A percentile compares a stretch with the other conserved stretches of the same genome.
phyloP scores from a whole-genome alignment of 1,139 yeast species.

The Geotrichum candidum region DNA sequence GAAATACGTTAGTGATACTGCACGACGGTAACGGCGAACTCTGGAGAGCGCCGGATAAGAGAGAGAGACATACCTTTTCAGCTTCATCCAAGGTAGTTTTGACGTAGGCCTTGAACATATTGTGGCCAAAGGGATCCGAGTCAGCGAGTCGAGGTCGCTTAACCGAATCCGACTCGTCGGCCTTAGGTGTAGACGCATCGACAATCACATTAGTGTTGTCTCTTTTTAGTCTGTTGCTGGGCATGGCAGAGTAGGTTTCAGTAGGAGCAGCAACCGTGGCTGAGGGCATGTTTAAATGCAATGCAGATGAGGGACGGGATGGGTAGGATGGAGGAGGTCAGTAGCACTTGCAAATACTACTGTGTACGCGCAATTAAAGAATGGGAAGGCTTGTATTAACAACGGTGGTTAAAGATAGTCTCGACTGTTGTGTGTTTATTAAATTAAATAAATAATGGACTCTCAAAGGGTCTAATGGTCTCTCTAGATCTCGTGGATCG shows the following conservation, averaged over 20 bases:
- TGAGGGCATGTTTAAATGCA: slow-evolving; percentile 4
- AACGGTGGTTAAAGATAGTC: neutral
- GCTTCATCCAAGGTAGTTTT: slow-evolving; percentile 65
- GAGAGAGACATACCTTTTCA: slow-evolving; percentile 44
- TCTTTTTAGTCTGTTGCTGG: slow-evolving; percentile 11
- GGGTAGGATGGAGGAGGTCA: neutral
- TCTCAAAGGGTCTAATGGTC: neutral
- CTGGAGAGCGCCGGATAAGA: neutral
- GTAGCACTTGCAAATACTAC: slow-evolving; percentile 18
- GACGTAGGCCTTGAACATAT: slow-evolving; percentile 59
- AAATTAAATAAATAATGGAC: neutral
- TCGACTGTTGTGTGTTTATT: neutral
- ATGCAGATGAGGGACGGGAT: neutral
- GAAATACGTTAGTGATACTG: slow-evolving; percentile 12
- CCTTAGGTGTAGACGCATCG: slow-evolving; percentile 3
- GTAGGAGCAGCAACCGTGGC: slow-evolving; percentile 7
- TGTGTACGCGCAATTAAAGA: slow-evolving; percentile 10
- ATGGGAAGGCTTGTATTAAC: neutral
- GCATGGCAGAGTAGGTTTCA: neutral
- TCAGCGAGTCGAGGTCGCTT: slow-evolving; percentile 3
- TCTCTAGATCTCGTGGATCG: neutral
- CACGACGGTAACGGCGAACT: slow-evolving; percentile 8
- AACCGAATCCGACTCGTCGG: slow-evolving; percentile 1
- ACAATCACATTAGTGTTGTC: slow-evolving; percentile 1
- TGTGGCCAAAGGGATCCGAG: slow-evolving; percentile 26